Base-by-base conservation (phyloP, 768 basidiomycete genomes). In the Wakefieldia striispora region DNA sequence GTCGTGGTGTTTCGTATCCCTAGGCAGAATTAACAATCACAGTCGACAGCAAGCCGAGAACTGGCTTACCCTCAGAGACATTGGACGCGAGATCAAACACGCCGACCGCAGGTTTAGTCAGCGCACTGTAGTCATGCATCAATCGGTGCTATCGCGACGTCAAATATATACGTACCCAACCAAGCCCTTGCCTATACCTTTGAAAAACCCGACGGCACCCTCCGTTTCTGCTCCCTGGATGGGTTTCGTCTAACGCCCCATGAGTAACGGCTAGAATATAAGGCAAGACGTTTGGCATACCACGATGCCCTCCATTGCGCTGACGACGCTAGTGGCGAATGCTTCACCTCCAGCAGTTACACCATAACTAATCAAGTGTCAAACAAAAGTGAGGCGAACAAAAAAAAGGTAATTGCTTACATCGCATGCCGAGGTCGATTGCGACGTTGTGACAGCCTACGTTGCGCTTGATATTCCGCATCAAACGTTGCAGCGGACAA, bases 1-100 rank as follows among this genome's bases (percentile, higher is more conserved):
- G 94, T 98, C 0, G 97, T 98, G 1, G 97, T 99, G 61, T 99
- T 99, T 39, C 97, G 84, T 55, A 99, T 95, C 23, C 95, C 91
- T 93, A 29, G 29, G 8, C n/a, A 41, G 20, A 2, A 39, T 65
- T 43, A 55, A 26, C 52, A 31, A 43, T 26, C 43, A 44, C 13
- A n/a, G 19, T 20, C 8, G 17, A 40, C 20, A 13, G 8, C 16
- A 49, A n/a, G n/a, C 37, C 17, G 23, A 1, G 13, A 14, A 29
- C 39, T 57, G 38, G 12, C 0, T 6, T 53, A 88, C 89, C 95
- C 78, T 97, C 95, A 21, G 90, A 86, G 19, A 97, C 83, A 60
- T 95, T 97, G 13, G 95, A 88, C 2, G 95, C 91, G 38, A 99
- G 80, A 68, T 99, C 97, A 59, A 98, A 94, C 1, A 97, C 86